phyloP scores from a whole-genome alignment of 176 grass and related monocot genomes.

The Rhynchospora tenuis region DNA sequence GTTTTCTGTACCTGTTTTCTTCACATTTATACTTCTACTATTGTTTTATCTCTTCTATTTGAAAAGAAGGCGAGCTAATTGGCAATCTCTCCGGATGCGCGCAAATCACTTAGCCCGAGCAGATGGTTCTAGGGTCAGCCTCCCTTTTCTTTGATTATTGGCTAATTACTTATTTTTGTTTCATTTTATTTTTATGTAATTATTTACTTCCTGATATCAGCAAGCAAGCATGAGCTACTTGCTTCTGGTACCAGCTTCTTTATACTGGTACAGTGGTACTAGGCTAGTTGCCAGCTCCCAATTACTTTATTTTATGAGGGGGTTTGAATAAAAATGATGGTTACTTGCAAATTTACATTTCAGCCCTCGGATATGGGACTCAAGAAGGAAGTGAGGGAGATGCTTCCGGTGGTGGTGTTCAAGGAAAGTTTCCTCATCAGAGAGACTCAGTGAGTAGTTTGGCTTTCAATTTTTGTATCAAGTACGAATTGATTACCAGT shows the following conservation, averaged over 20 bases:
- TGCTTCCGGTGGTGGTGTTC: constrained; percentile 86
- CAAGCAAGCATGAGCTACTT: neutral
- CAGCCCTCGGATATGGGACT: constrained; percentile 53
- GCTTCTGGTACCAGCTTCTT: neutral
- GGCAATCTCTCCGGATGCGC: constrained; percentile 73
- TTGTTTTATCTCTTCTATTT: constrained; percentile 92
- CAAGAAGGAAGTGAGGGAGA: constrained; percentile 83
- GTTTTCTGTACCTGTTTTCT: constrained; percentile 89
- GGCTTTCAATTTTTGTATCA: neutral
- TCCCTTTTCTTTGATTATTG: neutral
- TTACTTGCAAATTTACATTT: constrained; percentile 28
- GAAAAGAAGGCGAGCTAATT: constrained; percentile 66
- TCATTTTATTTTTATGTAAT: neutral
- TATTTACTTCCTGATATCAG: neutral
- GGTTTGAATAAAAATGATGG: neutral
- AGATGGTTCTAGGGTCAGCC: constrained; percentile 61
- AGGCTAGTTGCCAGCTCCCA: neutral
- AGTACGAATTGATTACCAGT: neutral
- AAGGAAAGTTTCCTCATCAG: constrained; percentile 93
- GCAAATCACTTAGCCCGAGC: constrained; percentile 50
- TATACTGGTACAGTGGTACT: neutral
- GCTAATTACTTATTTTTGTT: neutral
- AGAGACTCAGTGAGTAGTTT: constrained; percentile 86
- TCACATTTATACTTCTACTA: constrained; percentile 68
- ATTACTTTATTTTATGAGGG: constrained; percentile 8